Conservation (phyloP, 2,329 filamentous ascomycete genomes). For the Pseudopithomyces chartarum region DNA sequence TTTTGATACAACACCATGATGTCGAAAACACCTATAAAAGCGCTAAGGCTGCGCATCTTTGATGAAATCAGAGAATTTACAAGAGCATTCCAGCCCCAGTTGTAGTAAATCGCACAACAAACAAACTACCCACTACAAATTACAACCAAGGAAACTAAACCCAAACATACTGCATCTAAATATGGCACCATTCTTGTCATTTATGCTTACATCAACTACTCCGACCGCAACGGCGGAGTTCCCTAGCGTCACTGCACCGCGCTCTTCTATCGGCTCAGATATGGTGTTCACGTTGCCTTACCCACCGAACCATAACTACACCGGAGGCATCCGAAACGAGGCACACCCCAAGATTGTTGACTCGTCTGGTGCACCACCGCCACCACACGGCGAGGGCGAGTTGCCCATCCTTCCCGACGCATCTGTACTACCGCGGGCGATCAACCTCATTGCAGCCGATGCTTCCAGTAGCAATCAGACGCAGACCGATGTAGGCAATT, state of each 20-base stretch:
- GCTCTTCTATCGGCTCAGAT: neutral
- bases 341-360: too few relatives aligned
- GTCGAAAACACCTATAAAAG: neutral
- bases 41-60: neutral
- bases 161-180: neutral
- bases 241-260: neutral
- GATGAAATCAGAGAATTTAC: neutral
- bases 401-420: neutral
- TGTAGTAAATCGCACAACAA: neutral
- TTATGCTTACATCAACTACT: neutral
- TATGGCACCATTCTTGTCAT: slow-evolving; percentile 1
- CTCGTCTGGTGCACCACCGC: neutral
- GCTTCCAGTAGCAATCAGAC: too few relatives aligned
- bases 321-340: too few relatives aligned
- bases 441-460: too few relatives aligned
- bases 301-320: too few relatives aligned
- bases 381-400: neutral
- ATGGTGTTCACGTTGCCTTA: too few relatives aligned
- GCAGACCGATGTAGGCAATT: too few relatives aligned
- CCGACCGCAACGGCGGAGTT: neutral
- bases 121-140: too few relatives aligned
- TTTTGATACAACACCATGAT: neutral
- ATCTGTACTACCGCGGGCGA: too few relatives aligned
- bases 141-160: neutral
- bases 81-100: too few relatives aligned